Conservation (phyloP, 163 green algal species). For the Scenedesmus sp. region DNA sequence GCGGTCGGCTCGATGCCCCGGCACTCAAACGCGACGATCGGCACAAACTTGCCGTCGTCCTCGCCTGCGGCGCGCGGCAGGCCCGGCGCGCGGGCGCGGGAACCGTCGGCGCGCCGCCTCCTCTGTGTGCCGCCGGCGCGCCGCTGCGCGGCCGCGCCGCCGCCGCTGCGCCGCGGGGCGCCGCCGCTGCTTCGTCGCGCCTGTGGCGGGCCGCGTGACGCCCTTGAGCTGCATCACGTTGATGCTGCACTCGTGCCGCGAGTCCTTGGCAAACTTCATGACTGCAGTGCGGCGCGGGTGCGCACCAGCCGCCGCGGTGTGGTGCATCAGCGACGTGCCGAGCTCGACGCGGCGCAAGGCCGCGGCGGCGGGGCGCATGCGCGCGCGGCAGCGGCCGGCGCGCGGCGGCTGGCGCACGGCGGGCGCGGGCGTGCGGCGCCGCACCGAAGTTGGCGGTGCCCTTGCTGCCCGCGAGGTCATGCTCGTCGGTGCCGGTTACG, state of each 20-base stretch:
- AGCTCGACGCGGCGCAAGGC: too few species aligned
- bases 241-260: slow-evolving; percentile 66
- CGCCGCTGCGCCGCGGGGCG: not conserved
- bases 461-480: slow-evolving; percentile 57
- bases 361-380: too few species aligned
- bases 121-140: not conserved
- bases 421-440: too few species aligned
- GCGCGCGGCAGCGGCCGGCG: too few species aligned
- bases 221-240: slow-evolving; percentile 76
- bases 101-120: not conserved
- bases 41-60: slow-evolving; percentile 73
- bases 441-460: slow-evolving; percentile 70
- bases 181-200: not conserved
- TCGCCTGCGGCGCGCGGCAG: slow-evolving; percentile 47
- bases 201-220: slow-evolving; percentile 66
- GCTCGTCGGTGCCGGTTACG: slow-evolving; percentile 52
- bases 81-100: too few species aligned
- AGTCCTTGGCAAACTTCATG: slow-evolving; percentile 72
- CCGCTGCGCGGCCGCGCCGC: not conserved
- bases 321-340: too few species aligned
- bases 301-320: too few species aligned
- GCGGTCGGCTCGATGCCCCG: slow-evolving; percentile 77
- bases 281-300: too few species aligned
- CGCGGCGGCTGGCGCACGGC: too few species aligned
- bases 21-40: slow-evolving; percentile 86